Conservation (phyloP, 805 yeast species). For the Yamadazyma nakazawae region DNA sequence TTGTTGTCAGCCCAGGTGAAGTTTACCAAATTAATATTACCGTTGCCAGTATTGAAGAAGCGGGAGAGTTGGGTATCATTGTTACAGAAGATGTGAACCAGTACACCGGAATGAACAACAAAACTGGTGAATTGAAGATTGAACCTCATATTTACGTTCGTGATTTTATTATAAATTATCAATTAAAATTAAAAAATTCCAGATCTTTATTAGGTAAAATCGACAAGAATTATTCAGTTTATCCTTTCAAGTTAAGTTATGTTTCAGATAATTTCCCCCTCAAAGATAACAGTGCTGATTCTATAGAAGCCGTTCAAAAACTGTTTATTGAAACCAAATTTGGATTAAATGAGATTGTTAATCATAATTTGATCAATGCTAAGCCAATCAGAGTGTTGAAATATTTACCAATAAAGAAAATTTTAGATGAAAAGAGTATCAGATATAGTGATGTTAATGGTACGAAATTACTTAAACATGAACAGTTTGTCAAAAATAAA, state of each 20-base stretch:
- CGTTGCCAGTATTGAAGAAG: constrained; percentile 63
- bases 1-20: constrained; percentile 69
- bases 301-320: constrained; percentile 43
- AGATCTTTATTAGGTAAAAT: constrained; percentile 66
- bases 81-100: constrained; percentile 67
- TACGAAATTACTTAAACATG: constrained; percentile 50
- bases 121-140: constrained; percentile 48
- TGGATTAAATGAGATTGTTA: constrained; percentile 76
- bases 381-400: constrained; percentile 71
- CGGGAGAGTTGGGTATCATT: constrained; percentile 59
- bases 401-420: constrained; percentile 66
- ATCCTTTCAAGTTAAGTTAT: constrained; percentile 84
- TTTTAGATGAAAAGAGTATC: constrained; percentile 48
- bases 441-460: constrained; percentile 50
- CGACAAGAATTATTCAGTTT: constrained; percentile 77
- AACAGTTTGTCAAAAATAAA: constrained; percentile 51
- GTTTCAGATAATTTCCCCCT: constrained; percentile 63
- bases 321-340: constrained; percentile 64
- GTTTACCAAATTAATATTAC: constrained; percentile 80
- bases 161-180: constrained; percentile 81
- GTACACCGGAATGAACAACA: constrained; percentile 59
- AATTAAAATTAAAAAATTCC: constrained; percentile 69
- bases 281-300: constrained; percentile 35
- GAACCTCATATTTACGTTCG: constrained; percentile 75
- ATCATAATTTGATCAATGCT: constrained; percentile 73